phyloP scores from a whole-genome alignment of 73 alveolate species.

The Effrenium voratum region DNA sequence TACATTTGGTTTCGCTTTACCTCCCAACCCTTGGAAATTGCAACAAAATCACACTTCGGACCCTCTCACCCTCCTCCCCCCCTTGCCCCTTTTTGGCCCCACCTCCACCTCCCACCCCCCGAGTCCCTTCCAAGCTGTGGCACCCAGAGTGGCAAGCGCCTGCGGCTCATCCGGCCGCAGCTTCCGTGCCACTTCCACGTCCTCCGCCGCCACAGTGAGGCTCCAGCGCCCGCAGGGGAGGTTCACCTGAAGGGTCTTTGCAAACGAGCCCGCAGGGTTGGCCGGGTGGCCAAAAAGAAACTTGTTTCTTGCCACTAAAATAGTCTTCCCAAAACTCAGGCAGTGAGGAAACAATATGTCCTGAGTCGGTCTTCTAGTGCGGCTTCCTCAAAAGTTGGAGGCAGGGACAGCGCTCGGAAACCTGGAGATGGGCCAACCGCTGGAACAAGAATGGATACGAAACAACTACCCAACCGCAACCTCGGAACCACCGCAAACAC shows the following conservation, averaged over 20 bases:
- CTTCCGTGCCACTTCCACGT: slow-evolving; percentile 45
- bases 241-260: slow-evolving; percentile 17
- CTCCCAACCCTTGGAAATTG: no score
- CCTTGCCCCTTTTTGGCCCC: no score
- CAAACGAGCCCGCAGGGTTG: no score
- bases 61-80: no score
- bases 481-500: no score
- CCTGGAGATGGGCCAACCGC: no score
- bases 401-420: no score
- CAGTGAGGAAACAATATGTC: background rate
- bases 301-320: background rate
- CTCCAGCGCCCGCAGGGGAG: slow-evolving; percentile 90
- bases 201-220: slow-evolving; percentile 73
- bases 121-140: background rate
- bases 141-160: background rate
- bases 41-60: no score
- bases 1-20: no score
- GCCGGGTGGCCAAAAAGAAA: background rate
- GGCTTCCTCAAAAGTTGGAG: background rate
- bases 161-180: slow-evolving; percentile 88
- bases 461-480: no score
- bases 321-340: background rate
- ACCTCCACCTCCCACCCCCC: background rate
- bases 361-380: background rate
- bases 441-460: no score